Evolutionary conservation across 169 alveolate genomes (phyloP), one percentile per base, ranked within the genome.

Genomic region (Amoebophrya sp.): DNA sequence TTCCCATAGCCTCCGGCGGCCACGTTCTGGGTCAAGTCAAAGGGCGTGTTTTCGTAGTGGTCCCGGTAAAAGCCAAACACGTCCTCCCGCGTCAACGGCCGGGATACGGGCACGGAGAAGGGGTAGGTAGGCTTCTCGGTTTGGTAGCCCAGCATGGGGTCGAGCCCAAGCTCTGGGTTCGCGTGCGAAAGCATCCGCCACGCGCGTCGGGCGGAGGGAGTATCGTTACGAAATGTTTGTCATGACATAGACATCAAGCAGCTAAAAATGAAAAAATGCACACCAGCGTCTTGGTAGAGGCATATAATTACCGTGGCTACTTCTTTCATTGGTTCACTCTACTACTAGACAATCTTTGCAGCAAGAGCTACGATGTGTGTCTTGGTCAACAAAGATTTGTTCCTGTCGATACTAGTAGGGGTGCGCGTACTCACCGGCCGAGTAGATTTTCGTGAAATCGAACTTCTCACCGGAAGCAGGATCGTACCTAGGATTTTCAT

Each of bases 31-130:
- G 91, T 89, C 53, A 89, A 29, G 91, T 89, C 91, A 54, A 89
- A 89, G 83, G 77, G 83, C 35, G 91, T 89, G 91, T 40, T 54
- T 54, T 89, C 91, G 77, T 89, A 89, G 77, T 89, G 53, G 40
- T 53, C 66, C 38, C 91, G 29, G 91, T 40, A 89, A 77, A 89
- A 40, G 40, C 23, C 40, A 40, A 89, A 40, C 25, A 89, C 39
- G 77, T 89, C 91, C 40, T 89, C 91, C 7, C 91, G 91, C 29
- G 40, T 89, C 83, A 89, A 0, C 41, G 35, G 0, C 91, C 40
- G 39, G 77, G 40, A 39, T 2, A 66, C 91, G 0, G 91, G 83
- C 32, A 89, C 91, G 7, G 91, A 89, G 77, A 40, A 89, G 83
- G 91, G 91, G n/a, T 25, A 66, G 83, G 83, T 25, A 3, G 29